Evolutionary conservation across 1,284 basidiomycete genomes (phyloP).

Genomic region (Ceratobasidium theobromae): DNA sequence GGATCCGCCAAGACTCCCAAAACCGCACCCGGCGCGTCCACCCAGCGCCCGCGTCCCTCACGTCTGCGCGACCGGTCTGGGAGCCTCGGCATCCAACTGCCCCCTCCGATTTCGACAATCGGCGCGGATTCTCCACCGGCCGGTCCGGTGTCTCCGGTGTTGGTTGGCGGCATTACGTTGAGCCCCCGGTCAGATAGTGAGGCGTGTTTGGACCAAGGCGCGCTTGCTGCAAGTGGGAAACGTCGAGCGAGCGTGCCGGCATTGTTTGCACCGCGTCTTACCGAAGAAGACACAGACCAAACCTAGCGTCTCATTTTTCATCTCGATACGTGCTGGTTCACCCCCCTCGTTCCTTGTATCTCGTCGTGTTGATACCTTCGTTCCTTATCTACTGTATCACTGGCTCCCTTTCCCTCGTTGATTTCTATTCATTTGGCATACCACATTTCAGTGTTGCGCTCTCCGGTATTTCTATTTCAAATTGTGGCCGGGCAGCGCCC

Average conservation of each 20-base stretch:
- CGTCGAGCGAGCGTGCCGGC: not conserved
- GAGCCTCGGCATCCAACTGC: slow-evolving; percentile 1
- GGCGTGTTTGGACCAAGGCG: not conserved
- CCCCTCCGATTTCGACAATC: not conserved
- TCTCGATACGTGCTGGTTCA: not conserved
- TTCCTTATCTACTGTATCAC: not conserved
- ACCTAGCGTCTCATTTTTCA: not conserved
- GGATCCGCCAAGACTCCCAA: not conserved
- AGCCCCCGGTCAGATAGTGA: not conserved
- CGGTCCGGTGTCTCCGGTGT: not conserved
- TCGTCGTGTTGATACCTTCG: not conserved
- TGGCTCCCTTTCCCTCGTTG: no score
- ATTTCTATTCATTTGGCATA: not conserved
- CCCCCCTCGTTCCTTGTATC: not conserved
- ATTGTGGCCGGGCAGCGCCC: no score
- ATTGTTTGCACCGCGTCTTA: not conserved
- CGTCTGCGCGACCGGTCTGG: slow-evolving; percentile 5
- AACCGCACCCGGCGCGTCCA: not conserved
- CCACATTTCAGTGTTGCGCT: no score
- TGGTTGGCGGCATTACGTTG: not conserved
- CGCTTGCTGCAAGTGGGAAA: not conserved
- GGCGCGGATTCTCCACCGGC: not conserved
- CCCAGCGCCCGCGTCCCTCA: no score
- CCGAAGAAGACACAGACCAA: not conserved
- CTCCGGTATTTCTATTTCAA: no score